A percentile compares a stretch with the other conserved stretches of the same genome.
phyloP scores from a whole-genome alignment of 129 eudicot species.

The sunflower (Helianthus annuus) region HanXRQr2.0-SUNRISE NC_035439.2:17393149-17393648 shows the following conservation, averaged over 20 bases:
- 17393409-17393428: background rate
- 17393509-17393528: slow-evolving; percentile 9
- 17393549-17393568: background rate
- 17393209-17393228: background rate
- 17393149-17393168: background rate
- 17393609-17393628: background rate
- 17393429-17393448: slow-evolving; percentile 3
- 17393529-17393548: background rate
- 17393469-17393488: background rate
- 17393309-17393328: background rate
- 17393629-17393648: slow-evolving; percentile 8
- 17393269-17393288: background rate
- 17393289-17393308: slow-evolving; percentile 15
- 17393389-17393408: slow-evolving; percentile 10
- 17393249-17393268: background rate
- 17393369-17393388: slow-evolving; percentile 17
- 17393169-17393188: slow-evolving; percentile 11
- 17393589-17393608: slow-evolving; percentile 2
- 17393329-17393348: slow-evolving; percentile 1
- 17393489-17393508: slow-evolving; percentile 11
- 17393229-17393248: slow-evolving; percentile 17
- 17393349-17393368: background rate
- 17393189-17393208: slow-evolving; percentile 2
- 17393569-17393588: background rate
- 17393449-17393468: background rate